Evolutionary conservation across 768 basidiomycete genomes (phyloP), one percentile per base, ranked within the genome.

Genomic region (Flagelloscypha sp.): DNA sequence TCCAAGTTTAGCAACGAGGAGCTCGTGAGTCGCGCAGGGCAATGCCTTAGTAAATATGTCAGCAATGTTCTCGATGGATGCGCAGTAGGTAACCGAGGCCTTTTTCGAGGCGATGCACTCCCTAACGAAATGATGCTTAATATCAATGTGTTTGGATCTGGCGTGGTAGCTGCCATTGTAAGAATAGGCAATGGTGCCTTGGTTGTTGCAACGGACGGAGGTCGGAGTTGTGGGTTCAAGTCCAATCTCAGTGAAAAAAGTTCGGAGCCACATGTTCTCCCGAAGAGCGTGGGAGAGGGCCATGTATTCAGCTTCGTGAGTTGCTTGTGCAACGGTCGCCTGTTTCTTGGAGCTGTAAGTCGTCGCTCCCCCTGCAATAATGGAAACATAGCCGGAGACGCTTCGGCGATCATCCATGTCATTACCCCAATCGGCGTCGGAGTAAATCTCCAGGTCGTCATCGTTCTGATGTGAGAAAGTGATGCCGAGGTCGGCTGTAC

Each of bases 271-370:
- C 3, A 65, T 10, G 2, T 48, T 53, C 41, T 69, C 54, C 33
- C 58, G 49, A 0, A 52, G 33, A 0, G 58, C 57, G 22, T 65
- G 51, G 0, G 49, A 35, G 0, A 48, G 42, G 0, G 63, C 63
- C 10, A 67, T 53, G 45, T 66, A 70, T 50, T 72, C 68, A 0
- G 65, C 61, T 42, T 73, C 64, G 3, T 52, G 54, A 0, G 59
- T 65, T 0, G 65, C 72, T 0, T 54, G 43, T 0, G 70, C 47
- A 16, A 68, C 51, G 1, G 53, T 52, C 2, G 40, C 28, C 45
- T 75, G 72, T 30, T 59, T 53, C 30, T 57, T 53, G 0, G 60
- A 58, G 16, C 46, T 47, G 69, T 71, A 74, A 3, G 53, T 43
- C 5, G 72, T 48, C 2, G 59, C 47, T 4, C 57, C 64, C 0